Evolutionary conservation across 371 early-diverging fungal species (phyloP).

Genomic region (Mucor indicus): DNA sequence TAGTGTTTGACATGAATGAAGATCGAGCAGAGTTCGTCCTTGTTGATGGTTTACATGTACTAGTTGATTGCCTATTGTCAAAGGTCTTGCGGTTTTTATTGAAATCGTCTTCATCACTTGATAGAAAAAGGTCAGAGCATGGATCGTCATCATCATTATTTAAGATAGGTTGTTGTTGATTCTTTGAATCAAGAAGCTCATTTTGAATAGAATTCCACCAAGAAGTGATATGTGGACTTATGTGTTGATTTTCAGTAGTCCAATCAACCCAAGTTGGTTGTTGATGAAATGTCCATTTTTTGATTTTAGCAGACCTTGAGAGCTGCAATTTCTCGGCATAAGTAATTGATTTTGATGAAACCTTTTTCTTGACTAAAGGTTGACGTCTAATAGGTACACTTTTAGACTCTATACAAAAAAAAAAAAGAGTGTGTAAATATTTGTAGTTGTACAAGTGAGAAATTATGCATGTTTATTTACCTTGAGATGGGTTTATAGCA

Average conservation of each 20-base stretch:
- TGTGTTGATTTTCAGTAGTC: background rate
- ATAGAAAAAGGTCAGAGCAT: no score
- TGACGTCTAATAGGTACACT: slow-evolving; percentile 13
- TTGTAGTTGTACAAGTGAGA: background rate
- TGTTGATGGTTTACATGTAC: background rate
- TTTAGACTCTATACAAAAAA: slow-evolving; percentile 5
- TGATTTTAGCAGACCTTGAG: slow-evolving; percentile 12
- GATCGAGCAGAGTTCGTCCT: background rate
- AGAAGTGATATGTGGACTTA: background rate
- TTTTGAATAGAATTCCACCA: slow-evolving; percentile 16
- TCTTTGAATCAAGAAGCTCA: no score
- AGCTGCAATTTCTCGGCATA: slow-evolving; percentile 2
- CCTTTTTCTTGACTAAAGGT: background rate
- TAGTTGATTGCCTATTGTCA: no score
- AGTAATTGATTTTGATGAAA: background rate
- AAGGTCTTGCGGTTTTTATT: no score
- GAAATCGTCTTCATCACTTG: no score
- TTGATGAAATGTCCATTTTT: slow-evolving; percentile 7
- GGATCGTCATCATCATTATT: no score
- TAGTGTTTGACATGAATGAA: background rate
- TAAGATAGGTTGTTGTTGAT: no score
- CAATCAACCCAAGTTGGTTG: slow-evolving; percentile 12
- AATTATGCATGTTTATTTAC: background rate
- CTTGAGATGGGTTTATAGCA: background rate
- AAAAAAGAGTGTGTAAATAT: background rate